Evolutionary conservation across 805 yeast genomes (phyloP), one percentile per base, ranked within the genome.

Genomic region (Alloascoidea hylecoeti): DNA sequence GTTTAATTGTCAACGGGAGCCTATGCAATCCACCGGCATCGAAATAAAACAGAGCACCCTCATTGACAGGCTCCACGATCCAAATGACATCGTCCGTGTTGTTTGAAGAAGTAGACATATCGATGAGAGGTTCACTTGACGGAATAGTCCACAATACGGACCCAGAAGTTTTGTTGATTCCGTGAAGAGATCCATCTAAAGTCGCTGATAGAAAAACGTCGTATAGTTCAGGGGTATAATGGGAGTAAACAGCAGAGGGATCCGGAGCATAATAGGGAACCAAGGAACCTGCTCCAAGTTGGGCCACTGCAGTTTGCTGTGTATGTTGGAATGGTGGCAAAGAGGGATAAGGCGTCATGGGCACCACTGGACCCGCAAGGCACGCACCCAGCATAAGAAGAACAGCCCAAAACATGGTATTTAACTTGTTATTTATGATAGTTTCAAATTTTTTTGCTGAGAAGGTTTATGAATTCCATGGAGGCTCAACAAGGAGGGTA

Each of bases 21-120:
- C 73, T 79, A 49, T 81, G 84, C 16, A 92, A 57, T 0, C 97
- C 97, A 23, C 71, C 72, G 14, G 76, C 75, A 13, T 82, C 76
- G 56, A 89, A 89, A 51, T 76, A 84, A 54, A 78, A 88, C 3
- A 92, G 62, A 0, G 78, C 63, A 1, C 98, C 98, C 41, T 82
- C 95, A 3, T 76, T 78, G 45, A 68, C 71, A 0, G 97, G 97
- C 47, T 92, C 98, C 1, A 92, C 89, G 38, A 89, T 77, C 89
- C 96, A 82, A 0, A 78, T 70, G 38, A 67, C 48, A 34, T 15
- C 39, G 34, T 38, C 39, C 28, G 36, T 41, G 39, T 37, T 17
- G 13, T 19, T 33, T 17, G 35, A 39, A 13, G 43, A 35, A 13
- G 56, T 41, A 4, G 52, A 42, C 0, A 58, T 65, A 18, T 59